A percentile compares a stretch with the other conserved stretches of the same genome.
Evolutionary conservation across 306 rosid species (phyloP).

Genomic region (Castanopsis chinensis): DNA sequence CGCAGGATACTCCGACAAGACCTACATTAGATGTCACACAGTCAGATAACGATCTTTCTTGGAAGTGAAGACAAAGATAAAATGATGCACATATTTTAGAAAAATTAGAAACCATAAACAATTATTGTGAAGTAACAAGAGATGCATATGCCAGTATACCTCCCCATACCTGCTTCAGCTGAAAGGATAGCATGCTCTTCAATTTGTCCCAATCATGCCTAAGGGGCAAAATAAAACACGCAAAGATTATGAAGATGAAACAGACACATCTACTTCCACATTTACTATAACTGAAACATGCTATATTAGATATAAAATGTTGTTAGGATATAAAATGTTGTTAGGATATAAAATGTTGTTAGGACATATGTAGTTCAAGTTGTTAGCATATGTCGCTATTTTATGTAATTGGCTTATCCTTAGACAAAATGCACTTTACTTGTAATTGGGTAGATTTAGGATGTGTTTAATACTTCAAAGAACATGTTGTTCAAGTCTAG

Average conservation of each 20-base stretch:
- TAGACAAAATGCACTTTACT: too few relatives aligned
- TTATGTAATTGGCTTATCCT: too few relatives aligned
- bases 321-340: too few relatives aligned
- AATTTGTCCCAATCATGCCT: conserved; percentile 93
- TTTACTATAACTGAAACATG: not conserved
- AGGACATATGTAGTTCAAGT: too few relatives aligned
- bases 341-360: too few relatives aligned
- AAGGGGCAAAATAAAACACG: conserved; percentile 23
- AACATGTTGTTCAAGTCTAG: too few relatives aligned
- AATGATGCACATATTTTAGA: conserved; percentile 5
- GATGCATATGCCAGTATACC: conserved; percentile 54
- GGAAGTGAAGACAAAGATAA: not conserved
- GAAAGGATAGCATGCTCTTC: conserved; percentile 79
- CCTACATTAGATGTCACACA: conserved; percentile 40
- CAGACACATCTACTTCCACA: not conserved
- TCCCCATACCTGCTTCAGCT: conserved; percentile 99
- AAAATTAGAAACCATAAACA: conserved; percentile 10
- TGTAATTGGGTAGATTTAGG: too few relatives aligned
- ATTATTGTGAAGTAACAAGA: conserved; percentile 13
- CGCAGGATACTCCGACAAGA: conserved; percentile 76
- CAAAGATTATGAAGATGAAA: not conserved
- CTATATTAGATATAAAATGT: not conserved
- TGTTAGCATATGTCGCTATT: too few relatives aligned
- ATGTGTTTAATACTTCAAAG: too few relatives aligned
- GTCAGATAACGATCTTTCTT: not conserved